A percentile compares a stretch with the other conserved stretches of the same genome.
These are phyloP conservation scores for Udeniomyces megalosporus DNA, from an alignment of 768 basidiomycete genomes.

Conservation along the genomic window DNA sequence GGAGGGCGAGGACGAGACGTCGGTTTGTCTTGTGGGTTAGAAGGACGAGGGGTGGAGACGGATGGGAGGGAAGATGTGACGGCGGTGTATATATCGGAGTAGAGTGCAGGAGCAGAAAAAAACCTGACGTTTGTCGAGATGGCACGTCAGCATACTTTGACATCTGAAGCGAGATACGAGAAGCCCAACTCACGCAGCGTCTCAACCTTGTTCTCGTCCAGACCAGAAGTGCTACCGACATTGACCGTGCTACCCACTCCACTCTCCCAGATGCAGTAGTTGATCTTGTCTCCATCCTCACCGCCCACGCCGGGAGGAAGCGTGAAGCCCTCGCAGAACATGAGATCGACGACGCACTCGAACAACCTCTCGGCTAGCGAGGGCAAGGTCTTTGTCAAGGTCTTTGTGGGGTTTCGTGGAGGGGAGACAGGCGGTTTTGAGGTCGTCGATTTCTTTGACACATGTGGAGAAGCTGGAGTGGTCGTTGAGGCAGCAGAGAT, in stretches of 20 bases:
- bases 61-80: constrained; percentile 50
- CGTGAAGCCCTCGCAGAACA: constrained; percentile 91
- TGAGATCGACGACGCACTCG: constrained; percentile 43
- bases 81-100: constrained; percentile 75
- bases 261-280: constrained; percentile 84
- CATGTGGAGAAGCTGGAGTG: constrained; percentile 11
- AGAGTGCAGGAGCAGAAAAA: constrained; percentile 74
- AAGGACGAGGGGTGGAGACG: constrained; percentile 54
- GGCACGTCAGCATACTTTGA: too few relatives aligned
- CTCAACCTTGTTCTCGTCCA: constrained; percentile 71
- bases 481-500: not conserved
- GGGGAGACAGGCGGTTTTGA: too few relatives aligned
- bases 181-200: constrained; percentile 44
- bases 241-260: constrained; percentile 79
- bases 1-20: constrained; percentile 60
- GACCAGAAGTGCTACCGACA: constrained; percentile 42
- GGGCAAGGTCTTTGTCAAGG: constrained; percentile 40
- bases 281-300: constrained; percentile 26
- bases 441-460: too few relatives aligned
- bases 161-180: too few relatives aligned
- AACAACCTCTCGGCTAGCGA: constrained; percentile 56
- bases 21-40: constrained; percentile 34
- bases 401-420: constrained; percentile 19
- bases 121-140: too few relatives aligned
- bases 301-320: constrained; percentile 39